A percentile compares a stretch with the other conserved stretches of the same genome.
phyloP scores from a whole-genome alignment of 371 early-diverging fungal genomes.

The Nematocida major region DNA sequence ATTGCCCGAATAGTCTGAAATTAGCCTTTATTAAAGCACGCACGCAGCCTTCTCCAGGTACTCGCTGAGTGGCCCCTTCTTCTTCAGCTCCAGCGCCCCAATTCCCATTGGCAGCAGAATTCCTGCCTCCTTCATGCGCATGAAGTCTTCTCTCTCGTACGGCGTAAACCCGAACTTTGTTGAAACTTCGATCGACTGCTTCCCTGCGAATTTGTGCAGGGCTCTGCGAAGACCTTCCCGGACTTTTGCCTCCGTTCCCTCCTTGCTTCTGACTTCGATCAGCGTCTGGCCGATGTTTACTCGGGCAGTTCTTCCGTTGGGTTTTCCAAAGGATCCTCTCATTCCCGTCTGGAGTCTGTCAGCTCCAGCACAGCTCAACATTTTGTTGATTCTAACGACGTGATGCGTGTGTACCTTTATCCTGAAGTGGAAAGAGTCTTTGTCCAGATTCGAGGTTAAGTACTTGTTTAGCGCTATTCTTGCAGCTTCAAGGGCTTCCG shows the following conservation, averaged over 20 bases:
- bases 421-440: slow-evolving; percentile 99
- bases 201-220: slow-evolving; percentile 99
- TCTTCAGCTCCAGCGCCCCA: slow-evolving; percentile 59
- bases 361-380: slow-evolving; percentile 99
- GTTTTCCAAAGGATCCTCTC: slow-evolving; percentile 99
- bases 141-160: slow-evolving; percentile 76
- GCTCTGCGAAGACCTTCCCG: slow-evolving; percentile 93
- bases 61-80: slow-evolving; percentile 61
- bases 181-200: slow-evolving; percentile 92
- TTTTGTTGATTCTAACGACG: slow-evolving; percentile 99
- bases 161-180: slow-evolving; percentile 99
- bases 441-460: slow-evolving; percentile 91
- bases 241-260: slow-evolving; percentile 77
- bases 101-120: slow-evolving; percentile 54
- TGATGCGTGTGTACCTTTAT: slow-evolving; percentile 98
- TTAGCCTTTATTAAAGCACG: slow-evolving; percentile 51
- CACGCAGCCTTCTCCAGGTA: slow-evolving; percentile 54
- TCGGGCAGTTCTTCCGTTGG: slow-evolving; percentile 93
- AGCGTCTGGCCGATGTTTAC: slow-evolving; percentile 96
- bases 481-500: slow-evolving; percentile 97
- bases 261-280: slow-evolving; percentile 90
- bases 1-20: background rate
- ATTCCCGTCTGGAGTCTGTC: slow-evolving; percentile 99
- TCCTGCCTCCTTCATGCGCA: slow-evolving; percentile 67
- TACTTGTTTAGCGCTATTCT: slow-evolving; percentile 99